Conservation (phyloP, 345 rosid genomes). For the Acer saccharum region DNA sequence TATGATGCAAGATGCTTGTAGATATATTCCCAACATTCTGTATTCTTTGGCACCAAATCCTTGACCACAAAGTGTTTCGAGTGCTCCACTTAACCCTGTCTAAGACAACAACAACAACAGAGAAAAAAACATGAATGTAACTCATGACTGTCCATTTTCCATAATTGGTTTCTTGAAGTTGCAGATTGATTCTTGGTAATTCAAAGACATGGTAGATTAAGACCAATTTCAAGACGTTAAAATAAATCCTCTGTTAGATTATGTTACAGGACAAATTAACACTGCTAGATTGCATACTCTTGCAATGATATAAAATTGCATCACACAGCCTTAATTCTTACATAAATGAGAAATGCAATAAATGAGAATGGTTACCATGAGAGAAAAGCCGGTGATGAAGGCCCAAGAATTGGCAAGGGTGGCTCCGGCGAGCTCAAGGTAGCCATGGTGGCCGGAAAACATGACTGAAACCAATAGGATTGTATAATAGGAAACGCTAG, state of each 20-base stretch:
- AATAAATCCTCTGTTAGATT: no score
- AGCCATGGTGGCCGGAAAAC: conserved; percentile 78
- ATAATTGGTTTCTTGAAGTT: no score
- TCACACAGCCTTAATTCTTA: no score
- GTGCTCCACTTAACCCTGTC: conserved; percentile 59
- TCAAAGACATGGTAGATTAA: no score
- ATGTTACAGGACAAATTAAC: no score
- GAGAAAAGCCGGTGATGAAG: conserved; percentile 70
- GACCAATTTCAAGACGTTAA: no score
- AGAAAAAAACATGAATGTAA: background rate
- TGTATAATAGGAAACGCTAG: conserved; percentile 53
- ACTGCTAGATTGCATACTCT: no score
- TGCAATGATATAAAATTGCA: no score
- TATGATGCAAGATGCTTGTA: conserved; percentile 74
- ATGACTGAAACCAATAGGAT: conserved; percentile 72
- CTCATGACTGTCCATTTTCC: no score
- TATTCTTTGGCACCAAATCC: conserved; percentile 73
- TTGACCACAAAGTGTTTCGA: conserved; percentile 94
- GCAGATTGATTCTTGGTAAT: no score
- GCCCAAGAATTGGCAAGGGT: conserved; percentile 92
- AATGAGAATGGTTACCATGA: conserved; percentile 49
- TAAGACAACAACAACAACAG: conserved; percentile 20
- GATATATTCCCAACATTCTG: conserved; percentile 63
- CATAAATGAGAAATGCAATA: no score
- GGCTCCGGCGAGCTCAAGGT: conserved; percentile 76